Percentiles rank a stretch among this genome's conserved stretches.
phyloP scores from a whole-genome alignment of 108 stramenopile species.

The Cylindrotheca fusiformis region DNA sequence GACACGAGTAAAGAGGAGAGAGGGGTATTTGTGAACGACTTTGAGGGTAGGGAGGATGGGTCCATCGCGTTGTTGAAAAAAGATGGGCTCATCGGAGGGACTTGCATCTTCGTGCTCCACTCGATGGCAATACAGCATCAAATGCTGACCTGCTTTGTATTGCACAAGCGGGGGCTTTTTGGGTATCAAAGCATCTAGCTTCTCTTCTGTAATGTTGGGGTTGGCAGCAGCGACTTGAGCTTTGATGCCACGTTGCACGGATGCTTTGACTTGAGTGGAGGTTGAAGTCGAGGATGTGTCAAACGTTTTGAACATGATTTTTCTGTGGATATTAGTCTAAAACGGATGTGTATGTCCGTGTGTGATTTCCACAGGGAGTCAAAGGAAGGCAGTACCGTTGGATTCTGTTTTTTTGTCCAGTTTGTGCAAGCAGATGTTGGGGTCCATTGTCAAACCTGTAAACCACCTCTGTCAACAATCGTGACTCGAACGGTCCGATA shows the following conservation, averaged over 20 bases:
- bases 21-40: constrained; percentile 83
- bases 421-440: no score
- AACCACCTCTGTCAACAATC: no score
- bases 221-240: constrained; percentile 55
- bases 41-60: constrained; percentile 91
- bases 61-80: constrained; percentile 93
- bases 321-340: constrained; percentile 11
- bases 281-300: constrained; percentile 74
- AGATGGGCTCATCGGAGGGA: constrained; percentile 72
- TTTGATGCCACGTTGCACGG: constrained; percentile 82
- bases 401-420: no score
- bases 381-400: no score
- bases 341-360: no score
- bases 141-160: constrained; percentile 80
- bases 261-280: constrained; percentile 84
- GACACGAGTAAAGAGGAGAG: constrained; percentile 56
- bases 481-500: no score
- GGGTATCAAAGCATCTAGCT: constrained; percentile 86
- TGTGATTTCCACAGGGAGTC: no score
- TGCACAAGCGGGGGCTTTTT: constrained; percentile 86
- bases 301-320: constrained; percentile 80
- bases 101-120: constrained; percentile 42
- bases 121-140: constrained; percentile 77
- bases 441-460: no score
- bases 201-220: constrained; percentile 75